Percentiles rank a stretch among this genome's conserved stretches.
These are phyloP conservation scores for Diaporthe nobilis DNA, from an alignment of 2,329 filamentous ascomycete species.

Conservation along the genomic window DNA sequence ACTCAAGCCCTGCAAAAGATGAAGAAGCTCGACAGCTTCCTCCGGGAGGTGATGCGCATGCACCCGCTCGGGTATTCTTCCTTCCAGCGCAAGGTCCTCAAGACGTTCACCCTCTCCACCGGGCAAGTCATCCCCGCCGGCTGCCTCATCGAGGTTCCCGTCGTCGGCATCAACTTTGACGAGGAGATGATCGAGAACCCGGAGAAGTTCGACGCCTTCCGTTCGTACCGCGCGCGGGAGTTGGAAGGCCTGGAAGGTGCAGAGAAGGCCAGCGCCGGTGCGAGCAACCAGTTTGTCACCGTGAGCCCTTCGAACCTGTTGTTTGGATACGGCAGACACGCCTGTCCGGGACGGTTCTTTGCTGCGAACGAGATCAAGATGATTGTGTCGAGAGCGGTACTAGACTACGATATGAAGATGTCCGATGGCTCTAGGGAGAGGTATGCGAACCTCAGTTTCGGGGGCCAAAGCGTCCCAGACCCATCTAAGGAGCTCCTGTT, in stretches of 20 bases:
- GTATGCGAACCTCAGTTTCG: conserved; percentile 47
- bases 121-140: conserved; percentile 64
- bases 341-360: conserved; percentile 57
- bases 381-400: conserved; percentile 49
- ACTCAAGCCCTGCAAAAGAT: conserved; percentile 49
- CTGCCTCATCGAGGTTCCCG: conserved; percentile 58
- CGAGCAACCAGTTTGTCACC: conserved; percentile 57
- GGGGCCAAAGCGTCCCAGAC: conserved; percentile 44
- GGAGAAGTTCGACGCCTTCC: conserved; percentile 55
- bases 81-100: conserved; percentile 65
- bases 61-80: conserved; percentile 51
- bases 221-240: conserved; percentile 55
- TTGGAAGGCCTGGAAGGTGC: conserved; percentile 45
- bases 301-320: conserved; percentile 51
- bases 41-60: conserved; percentile 51
- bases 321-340: conserved; percentile 59
- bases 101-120: conserved; percentile 66
- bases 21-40: conserved; percentile 52
- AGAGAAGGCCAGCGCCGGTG: conserved; percentile 49
- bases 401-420: conserved; percentile 50
- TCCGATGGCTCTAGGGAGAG: conserved; percentile 45
- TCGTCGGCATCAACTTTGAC: conserved; percentile 55
- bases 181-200: conserved; percentile 53
- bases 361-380: conserved; percentile 56
- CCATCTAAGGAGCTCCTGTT: conserved; percentile 46